Percentiles rank a stretch among this genome's conserved stretches.
These are phyloP conservation scores for Usnea hakonensis DNA, from an alignment of 495 filamentous ascomycete genomes.

Conservation along the genomic window DNA sequence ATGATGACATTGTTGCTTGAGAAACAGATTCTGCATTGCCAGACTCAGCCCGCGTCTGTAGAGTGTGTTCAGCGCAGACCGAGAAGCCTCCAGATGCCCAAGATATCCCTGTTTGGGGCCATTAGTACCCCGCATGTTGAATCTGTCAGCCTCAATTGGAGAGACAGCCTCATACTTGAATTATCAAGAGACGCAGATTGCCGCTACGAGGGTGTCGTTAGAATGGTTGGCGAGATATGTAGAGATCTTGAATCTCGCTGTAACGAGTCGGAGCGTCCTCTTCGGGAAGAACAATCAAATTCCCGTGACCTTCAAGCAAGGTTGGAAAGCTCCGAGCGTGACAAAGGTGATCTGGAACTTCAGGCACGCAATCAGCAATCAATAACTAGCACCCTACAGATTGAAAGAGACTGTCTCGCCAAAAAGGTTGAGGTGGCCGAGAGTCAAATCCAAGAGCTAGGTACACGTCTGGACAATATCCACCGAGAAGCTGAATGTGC, in stretches of 20 bases:
- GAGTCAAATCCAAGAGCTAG: conserved; percentile 27
- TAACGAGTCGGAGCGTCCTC: conserved; percentile 40
- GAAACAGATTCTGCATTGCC: not conserved
- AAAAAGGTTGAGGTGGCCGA: conserved; percentile 27
- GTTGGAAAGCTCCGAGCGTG: conserved; percentile 25
- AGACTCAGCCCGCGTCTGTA: not conserved
- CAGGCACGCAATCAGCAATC: conserved; percentile 25
- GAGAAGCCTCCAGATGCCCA: not conserved
- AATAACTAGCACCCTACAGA: conserved; percentile 24
- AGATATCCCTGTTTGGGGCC: conserved; percentile 20
- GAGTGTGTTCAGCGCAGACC: conserved; percentile 1
- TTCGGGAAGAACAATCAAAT: conserved; percentile 39
- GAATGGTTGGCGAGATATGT: conserved; percentile 44
- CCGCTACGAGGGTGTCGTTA: conserved; percentile 37
- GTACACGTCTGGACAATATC: conserved; percentile 23
- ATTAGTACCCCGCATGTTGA: conserved; percentile 12
- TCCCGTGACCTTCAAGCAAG: conserved; percentile 31
- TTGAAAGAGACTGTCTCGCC: conserved; percentile 30
- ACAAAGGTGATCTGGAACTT: conserved; percentile 28
- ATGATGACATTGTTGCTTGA: conserved; percentile 12
- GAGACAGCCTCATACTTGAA: conserved; percentile 31
- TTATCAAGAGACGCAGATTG: conserved; percentile 31
- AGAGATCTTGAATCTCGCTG: conserved; percentile 50
- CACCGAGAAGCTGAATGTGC: conserved; percentile 14
- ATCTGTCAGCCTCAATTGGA: conserved; percentile 38